phyloP scores from a whole-genome alignment of 2,329 filamentous ascomycete genomes.

The Stenocarpella maydis region DNA sequence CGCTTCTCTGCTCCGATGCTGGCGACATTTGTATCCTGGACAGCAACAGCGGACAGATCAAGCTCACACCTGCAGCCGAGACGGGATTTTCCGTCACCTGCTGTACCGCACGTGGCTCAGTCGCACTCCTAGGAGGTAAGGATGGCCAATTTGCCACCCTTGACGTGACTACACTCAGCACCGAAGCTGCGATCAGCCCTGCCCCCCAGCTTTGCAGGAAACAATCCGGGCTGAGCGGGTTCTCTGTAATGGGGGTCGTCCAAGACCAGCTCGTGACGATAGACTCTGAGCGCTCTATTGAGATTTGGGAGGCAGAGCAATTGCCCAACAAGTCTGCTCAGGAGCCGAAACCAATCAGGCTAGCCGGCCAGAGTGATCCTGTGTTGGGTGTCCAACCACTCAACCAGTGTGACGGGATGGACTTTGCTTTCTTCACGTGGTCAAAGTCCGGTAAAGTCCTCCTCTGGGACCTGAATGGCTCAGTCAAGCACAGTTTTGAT shows the following conservation, averaged over 20 bases:
- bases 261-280: constrained; percentile 75
- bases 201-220: neutral
- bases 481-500: constrained; percentile 68
- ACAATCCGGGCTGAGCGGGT: constrained; percentile 46
- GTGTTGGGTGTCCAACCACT: constrained; percentile 79
- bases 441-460: constrained; percentile 81
- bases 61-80: constrained; percentile 71
- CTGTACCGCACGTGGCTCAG: constrained; percentile 66
- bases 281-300: constrained; percentile 78
- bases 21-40: constrained; percentile 92
- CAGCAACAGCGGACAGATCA: constrained; percentile 76
- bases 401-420: constrained; percentile 63
- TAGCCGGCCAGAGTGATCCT: constrained; percentile 69
- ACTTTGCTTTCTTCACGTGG: constrained; percentile 88
- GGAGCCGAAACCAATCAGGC: constrained; percentile 58
- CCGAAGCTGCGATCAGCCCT: constrained; percentile 33
- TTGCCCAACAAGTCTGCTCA: constrained; percentile 50
- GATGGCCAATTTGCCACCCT: constrained; percentile 66
- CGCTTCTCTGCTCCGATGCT: constrained; percentile 85
- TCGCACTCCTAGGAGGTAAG: constrained; percentile 74
- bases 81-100: constrained; percentile 75
- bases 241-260: constrained; percentile 75
- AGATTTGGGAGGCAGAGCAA: constrained; percentile 65
- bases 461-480: constrained; percentile 82
- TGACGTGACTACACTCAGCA: constrained; percentile 53